These are phyloP conservation scores for Cercophora scortea DNA, from an alignment of 495 filamentous ascomycete genomes.

Conservation along the genomic window DNA sequence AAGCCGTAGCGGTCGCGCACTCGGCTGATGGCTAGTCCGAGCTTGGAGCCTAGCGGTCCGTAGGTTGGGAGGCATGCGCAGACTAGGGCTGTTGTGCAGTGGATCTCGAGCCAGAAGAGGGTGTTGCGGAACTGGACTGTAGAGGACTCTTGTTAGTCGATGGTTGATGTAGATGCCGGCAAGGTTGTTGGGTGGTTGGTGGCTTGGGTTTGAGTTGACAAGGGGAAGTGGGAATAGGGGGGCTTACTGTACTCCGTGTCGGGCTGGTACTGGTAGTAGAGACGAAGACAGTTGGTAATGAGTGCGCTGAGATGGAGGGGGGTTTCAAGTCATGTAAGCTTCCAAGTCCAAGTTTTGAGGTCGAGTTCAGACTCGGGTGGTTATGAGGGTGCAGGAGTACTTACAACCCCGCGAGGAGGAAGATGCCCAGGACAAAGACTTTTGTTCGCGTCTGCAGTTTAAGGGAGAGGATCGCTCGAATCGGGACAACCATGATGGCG, in stretches of 20 bases:
- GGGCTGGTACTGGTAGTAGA: not conserved
- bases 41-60: not conserved
- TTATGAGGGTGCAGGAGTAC: not conserved
- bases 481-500: not conserved
- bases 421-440: not conserved
- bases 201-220: no score
- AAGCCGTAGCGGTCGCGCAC: no score
- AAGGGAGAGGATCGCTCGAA: not conserved
- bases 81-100: not conserved
- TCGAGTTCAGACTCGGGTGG: no score
- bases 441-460: not conserved
- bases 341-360: no score
- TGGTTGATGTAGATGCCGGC: no score
- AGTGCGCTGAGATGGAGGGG: not conserved
- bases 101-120: not conserved
- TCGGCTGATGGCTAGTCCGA: no score
- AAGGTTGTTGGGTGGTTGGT: no score
- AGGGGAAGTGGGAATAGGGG: no score
- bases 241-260: not conserved
- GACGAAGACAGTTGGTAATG: not conserved
- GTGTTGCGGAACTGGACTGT: not conserved
- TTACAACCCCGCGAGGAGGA: not conserved
- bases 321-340: no score
- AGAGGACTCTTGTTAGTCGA: not conserved
- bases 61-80: not conserved